A percentile compares a stretch with the other conserved stretches of the same genome.
phyloP scores from a whole-genome alignment of 768 basidiomycete genomes.

The Boletus speciosus region DNA sequence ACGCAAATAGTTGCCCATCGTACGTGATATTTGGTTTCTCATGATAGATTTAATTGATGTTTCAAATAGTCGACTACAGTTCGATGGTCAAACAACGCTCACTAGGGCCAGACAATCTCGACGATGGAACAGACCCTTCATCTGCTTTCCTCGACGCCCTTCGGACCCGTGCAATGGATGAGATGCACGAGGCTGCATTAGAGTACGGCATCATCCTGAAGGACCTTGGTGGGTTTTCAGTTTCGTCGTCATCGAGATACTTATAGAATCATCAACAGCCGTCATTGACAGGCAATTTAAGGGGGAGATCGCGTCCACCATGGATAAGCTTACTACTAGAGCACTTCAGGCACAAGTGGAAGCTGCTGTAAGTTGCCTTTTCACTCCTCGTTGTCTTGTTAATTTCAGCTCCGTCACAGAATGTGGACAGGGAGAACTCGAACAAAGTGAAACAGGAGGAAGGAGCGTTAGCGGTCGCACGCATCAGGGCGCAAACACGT shows the following conservation, averaged over 20 bases:
- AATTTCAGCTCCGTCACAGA: conserved; percentile 37
- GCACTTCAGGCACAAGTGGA: conserved; percentile 86
- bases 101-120: conserved; percentile 69
- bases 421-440: conserved; percentile 83
- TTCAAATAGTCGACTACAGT: conserved; percentile 45
- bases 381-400: neutral
- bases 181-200: conserved; percentile 74
- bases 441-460: conserved; percentile 86
- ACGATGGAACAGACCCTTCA: conserved; percentile 65
- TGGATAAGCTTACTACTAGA: conserved; percentile 82
- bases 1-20: conserved; percentile 84
- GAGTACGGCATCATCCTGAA: conserved; percentile 84
- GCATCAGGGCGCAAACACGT: conserved; percentile 66
- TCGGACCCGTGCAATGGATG: conserved; percentile 81
- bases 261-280: conserved; percentile 39
- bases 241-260: neutral
- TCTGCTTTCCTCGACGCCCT: conserved; percentile 81
- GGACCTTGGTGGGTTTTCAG: conserved; percentile 55
- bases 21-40: conserved; percentile 29
- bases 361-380: conserved; percentile 55
- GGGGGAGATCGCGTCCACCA: conserved; percentile 80
- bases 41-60: neutral
- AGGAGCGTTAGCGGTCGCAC: conserved; percentile 71
- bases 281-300: conserved; percentile 89
- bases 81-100: conserved; percentile 78